Conservation (phyloP, 257 asterid species). For the Capsicum baccatum region DNA sequence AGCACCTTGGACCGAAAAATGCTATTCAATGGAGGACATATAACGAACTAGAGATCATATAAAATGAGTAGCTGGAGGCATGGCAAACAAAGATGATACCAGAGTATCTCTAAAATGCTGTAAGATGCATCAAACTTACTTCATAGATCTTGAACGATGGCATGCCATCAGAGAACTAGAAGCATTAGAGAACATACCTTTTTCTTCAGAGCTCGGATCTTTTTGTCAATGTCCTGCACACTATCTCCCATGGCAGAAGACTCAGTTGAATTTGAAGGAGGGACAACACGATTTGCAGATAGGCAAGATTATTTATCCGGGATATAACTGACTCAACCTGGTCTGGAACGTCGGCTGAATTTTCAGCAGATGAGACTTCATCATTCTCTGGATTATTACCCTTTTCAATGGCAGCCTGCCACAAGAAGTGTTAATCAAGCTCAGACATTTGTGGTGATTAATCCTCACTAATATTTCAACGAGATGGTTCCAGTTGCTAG, state of each 20-base stretch:
- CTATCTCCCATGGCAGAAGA: constrained; percentile 57
- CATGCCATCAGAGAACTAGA: not conserved
- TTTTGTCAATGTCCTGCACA: constrained; percentile 75
- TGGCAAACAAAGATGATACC: constrained; percentile 3
- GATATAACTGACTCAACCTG: constrained; percentile 55
- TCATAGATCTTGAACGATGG: not conserved
- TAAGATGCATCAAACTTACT: constrained; percentile 5
- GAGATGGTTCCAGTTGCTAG: not conserved
- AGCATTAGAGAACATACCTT: constrained; percentile 58
- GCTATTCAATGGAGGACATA: not conserved
- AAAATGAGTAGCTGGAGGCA: constrained; percentile 2
- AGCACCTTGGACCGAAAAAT: constrained; percentile 18
- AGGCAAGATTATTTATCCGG: constrained; percentile 69
- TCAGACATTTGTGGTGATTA: not conserved
- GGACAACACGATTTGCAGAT: constrained; percentile 53
- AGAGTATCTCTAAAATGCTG: constrained; percentile 1
- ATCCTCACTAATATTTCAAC: not conserved
- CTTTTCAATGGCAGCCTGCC: constrained; percentile 79
- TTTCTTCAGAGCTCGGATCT: constrained; percentile 91
- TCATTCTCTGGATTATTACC: constrained; percentile 48
- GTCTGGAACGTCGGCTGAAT: constrained; percentile 45
- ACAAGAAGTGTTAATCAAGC: constrained; percentile 31
- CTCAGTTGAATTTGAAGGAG: constrained; percentile 56
- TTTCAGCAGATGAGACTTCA: constrained; percentile 50
- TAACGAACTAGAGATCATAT: not conserved